Evolutionary conservation across 257 asterid genomes (phyloP), one percentile per base, ranked within the genome.

Genomic region (Misopates orontium): DNA sequence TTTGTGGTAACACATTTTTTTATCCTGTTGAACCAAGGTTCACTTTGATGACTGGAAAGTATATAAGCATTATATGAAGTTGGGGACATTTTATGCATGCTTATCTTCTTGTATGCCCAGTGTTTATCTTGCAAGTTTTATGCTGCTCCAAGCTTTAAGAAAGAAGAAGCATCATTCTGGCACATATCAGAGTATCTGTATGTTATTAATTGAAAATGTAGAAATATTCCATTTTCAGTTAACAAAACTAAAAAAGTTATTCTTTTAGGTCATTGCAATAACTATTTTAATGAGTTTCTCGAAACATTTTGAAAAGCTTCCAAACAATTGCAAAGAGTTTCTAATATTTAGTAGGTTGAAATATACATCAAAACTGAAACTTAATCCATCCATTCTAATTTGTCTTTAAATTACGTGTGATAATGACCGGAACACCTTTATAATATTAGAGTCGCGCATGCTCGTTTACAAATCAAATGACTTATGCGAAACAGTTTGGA

Each of bases 21-120:
- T 28, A 28, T 28, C 36, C 2, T 2, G 6, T 2, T 2, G 6
- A 2, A 28, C 45, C 39, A 22, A n/a, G 24, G 22, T 49, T 62
- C 72, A 8, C 41, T 51, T 57, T 67, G 68, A 70, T 71, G 39
- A 66, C 32, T 56, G 64, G n/a, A n/a, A n/a, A n/a, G n/a, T n/a
- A n/a, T n/a, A n/a, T n/a, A n/a, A n/a, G n/a, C n/a, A n/a, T n/a
- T n/a, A n/a, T n/a, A n/a, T 5, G 64, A 56, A 57, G 45, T 59
- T 31, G 45, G 9, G 10, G 53, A 61, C 49, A 19, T 48, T 14
- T 22, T 70, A 39, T 51, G 57, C 48, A 32, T 67, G 49, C 61
- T 19, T 73, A 40, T 56, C 36, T 9, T 48, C 28, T 36, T 25
- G n/a, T 54, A 10, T 8, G 40, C 65, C 57, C 36, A 19, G 31